Evolutionary conservation across 495 filamentous ascomycete genomes (phyloP), one percentile per base, ranked within the genome.

Genomic region (Cudoniella acicularis): DNA sequence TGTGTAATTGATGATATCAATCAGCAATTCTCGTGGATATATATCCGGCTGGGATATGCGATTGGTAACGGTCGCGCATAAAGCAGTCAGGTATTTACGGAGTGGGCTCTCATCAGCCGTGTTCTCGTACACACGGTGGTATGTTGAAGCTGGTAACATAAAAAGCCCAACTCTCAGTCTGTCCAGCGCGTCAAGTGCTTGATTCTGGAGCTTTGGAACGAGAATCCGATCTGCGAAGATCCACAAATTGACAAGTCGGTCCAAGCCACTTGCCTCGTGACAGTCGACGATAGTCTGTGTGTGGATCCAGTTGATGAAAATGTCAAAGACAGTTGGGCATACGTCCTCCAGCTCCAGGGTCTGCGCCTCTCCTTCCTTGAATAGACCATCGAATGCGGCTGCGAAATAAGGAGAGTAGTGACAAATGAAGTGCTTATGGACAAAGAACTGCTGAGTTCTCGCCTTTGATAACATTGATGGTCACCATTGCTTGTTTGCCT

Each of bases 191-290:
- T 10, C 1, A 13, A 54, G 22, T 26, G 18, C 36, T 3, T 54
- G 3, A 45, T 54, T 54, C 21, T 54, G 52, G 16, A 54, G 27
- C 4, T 23, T 42, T 3, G 52, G 52, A 54, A 54, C 52, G 11
- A 42, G 18, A 21, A 22, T 10, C 17, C 36, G 18, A n/a, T 43
- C 30, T 9, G 52, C 27, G 17, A 54, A 21, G 2, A 54, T 18
- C 52, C 52, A 54, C 17, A 54, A 18, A 13, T 42, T 23, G 10
- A 54, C 11, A 11, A 54, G 52, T 11, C 10, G 10, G 10, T 23
- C 10, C 13, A 54, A 54, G 2, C 2, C 4, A 20, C 21, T n/a
- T 3, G 52, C 3, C 18, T 10, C 27, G 18, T 54, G 4, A 22
- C 36, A 3, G 27, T 54, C 10, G 18, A 20, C 6, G 36, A 54